A percentile compares a stretch with the other conserved stretches of the same genome.
Conservation (phyloP, 768 basidiomycete genomes). For the Boletus subcaerulescens region DNA sequence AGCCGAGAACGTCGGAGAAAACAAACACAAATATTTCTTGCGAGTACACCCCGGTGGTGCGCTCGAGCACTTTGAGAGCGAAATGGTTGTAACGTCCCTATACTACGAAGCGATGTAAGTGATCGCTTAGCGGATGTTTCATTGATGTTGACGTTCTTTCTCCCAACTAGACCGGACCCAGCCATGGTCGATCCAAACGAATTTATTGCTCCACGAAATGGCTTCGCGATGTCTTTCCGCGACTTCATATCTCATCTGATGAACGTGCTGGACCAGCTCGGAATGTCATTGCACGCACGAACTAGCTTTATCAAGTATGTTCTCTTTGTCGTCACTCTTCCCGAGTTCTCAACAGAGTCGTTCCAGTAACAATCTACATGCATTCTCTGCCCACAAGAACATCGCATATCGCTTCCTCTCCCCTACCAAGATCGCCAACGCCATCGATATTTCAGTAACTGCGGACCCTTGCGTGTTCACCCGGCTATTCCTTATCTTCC, state of each 20-base stretch:
- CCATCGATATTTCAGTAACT: constrained; percentile 86
- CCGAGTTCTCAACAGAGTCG: background rate
- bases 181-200: constrained; percentile 73
- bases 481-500: constrained; percentile 82
- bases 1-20: constrained; percentile 61
- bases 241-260: constrained; percentile 81
- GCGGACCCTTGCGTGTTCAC: constrained; percentile 79
- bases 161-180: constrained; percentile 64
- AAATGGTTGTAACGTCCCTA: constrained; percentile 73
- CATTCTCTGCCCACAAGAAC: constrained; percentile 76
- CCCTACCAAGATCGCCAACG: constrained; percentile 74
- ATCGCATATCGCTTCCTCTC: constrained; percentile 88
- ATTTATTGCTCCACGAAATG: constrained; percentile 77
- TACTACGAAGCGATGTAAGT: constrained; percentile 86
- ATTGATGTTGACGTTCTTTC: background rate
- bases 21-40: constrained; percentile 80
- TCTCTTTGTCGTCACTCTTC: background rate
- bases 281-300: constrained; percentile 78
- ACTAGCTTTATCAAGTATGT: constrained; percentile 79
- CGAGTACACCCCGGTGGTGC: constrained; percentile 84
- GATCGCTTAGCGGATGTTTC: background rate
- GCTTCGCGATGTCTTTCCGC: constrained; percentile 79
- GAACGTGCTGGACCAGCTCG: constrained; percentile 80
- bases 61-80: constrained; percentile 81
- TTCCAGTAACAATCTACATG: constrained; percentile 67